phyloP scores from a whole-genome alignment of 352 stramenopile species.

The Pythium scleroteichum region DNA sequence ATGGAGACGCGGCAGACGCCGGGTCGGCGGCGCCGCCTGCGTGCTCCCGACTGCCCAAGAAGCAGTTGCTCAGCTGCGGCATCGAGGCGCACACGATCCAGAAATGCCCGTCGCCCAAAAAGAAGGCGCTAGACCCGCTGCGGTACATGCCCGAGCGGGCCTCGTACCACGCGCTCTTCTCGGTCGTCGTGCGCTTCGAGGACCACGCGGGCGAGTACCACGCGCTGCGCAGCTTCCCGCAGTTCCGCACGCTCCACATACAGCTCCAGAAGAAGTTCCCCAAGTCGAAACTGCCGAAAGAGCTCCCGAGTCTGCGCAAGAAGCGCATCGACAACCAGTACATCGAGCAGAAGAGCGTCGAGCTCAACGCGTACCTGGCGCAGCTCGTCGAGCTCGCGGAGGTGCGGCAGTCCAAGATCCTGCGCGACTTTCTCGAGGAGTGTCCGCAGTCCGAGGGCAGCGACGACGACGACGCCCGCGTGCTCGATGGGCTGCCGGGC shows the following conservation, averaged over 20 bases:
- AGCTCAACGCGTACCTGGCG: slow-evolving; percentile 60
- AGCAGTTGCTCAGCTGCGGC: slow-evolving; percentile 30
- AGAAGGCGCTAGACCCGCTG: slow-evolving; percentile 69
- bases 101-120: slow-evolving; percentile 59
- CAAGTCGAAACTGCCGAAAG: slow-evolving; percentile 59
- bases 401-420: slow-evolving; percentile 53
- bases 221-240: slow-evolving; percentile 68
- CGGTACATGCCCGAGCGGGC: slow-evolving; percentile 63
- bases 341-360: slow-evolving; percentile 66
- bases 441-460: slow-evolving; percentile 48
- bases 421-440: slow-evolving; percentile 68
- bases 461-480: slow-evolving; percentile 49
- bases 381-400: slow-evolving; percentile 53
- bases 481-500: slow-evolving; percentile 54
- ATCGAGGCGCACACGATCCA: slow-evolving; percentile 73
- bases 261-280: slow-evolving; percentile 77
- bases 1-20: neutral
- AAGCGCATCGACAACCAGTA: slow-evolving; percentile 78
- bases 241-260: slow-evolving; percentile 58
- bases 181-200: slow-evolving; percentile 54
- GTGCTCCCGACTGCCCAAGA: slow-evolving; percentile 18
- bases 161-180: slow-evolving; percentile 60
- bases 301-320: slow-evolving; percentile 64
- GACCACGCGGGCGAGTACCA: slow-evolving; percentile 37
- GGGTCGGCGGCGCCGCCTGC: neutral